These are phyloP conservation scores for Gloeostereum incarnatum DNA, from an alignment of 768 basidiomycete species.

Conservation along the genomic window DNA sequence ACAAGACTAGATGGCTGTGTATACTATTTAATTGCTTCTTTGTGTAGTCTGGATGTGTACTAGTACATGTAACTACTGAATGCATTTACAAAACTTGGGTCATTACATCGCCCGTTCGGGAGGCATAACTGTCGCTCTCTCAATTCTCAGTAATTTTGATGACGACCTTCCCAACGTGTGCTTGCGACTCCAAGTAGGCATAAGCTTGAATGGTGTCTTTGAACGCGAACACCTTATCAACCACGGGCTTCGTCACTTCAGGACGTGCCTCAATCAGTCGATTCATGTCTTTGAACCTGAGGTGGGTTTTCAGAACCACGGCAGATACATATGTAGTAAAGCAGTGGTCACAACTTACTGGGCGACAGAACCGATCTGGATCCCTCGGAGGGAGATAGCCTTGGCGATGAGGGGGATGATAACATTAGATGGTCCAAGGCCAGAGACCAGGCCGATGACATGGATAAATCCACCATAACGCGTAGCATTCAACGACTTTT, in stretches of 20 bases:
- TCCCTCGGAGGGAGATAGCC: slow-evolving; percentile 28
- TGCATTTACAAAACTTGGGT: no score
- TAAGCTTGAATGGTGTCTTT: slow-evolving; percentile 35
- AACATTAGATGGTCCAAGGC: slow-evolving; percentile 22
- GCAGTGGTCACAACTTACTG: no score
- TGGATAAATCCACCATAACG: slow-evolving; percentile 34
- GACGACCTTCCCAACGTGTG: slow-evolving; percentile 44
- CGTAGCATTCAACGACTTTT: slow-evolving; percentile 28
- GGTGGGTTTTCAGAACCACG: neutral
- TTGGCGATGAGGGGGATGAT: slow-evolving; percentile 16
- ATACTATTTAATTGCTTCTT: no score
- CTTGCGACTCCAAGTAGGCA: slow-evolving; percentile 32
- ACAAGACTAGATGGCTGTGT: no score
- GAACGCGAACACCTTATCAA: slow-evolving; percentile 43
- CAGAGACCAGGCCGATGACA: slow-evolving; percentile 41
- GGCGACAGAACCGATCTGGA: slow-evolving; percentile 32
- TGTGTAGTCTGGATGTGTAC: no score
- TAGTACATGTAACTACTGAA: no score
- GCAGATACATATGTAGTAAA: neutral
- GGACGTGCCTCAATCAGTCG: slow-evolving; percentile 24
- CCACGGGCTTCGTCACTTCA: slow-evolving; percentile 27
- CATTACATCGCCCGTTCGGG: no score
- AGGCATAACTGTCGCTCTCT: no score
- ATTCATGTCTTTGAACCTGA: slow-evolving; percentile 37
- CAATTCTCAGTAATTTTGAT: no score